Base-by-base conservation (phyloP, 805 yeast species). In the Alloascoidea hylecoeti region DNA sequence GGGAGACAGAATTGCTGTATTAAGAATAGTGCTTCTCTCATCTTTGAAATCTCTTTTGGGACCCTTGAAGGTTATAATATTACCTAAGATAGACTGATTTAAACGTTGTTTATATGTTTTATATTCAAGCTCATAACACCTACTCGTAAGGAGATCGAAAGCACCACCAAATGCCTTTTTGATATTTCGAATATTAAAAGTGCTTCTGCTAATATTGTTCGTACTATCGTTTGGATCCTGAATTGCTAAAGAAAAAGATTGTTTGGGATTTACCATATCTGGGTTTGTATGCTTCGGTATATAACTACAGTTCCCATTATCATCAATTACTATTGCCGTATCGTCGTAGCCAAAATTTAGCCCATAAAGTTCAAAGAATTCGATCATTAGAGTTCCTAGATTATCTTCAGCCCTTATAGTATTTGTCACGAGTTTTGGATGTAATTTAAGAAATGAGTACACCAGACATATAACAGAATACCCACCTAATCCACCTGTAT, bases 401-500 rank as follows among this genome's bases (percentile, higher is more conserved):
- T 92, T 89, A 33, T 78, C 80, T 46, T 70, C 46, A 2, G 85
- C 75, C 36, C 70, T 66, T 39, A 86, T 78, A 35, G 74, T 72
- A 4, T 72, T 66, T 0, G 94, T 72, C 2, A 77, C 53, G 9
- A 85, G 51, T 45, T 86, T 66, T 13, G 95, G 95, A 53, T 89
- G 97, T 44, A 81, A 60, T 46, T 65, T 70, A 43, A 88, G 57
- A 50, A 88, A 86, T 14, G 89, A 75, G 48, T 76, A 77, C 14
- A 81, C 85, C 51, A 92, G 51, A 49, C 96, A 86, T 34, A 88
- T 84, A n/a, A 84, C 82, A 4, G 96, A 75, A 53, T 79, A 89
- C 0, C 97, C 97, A 33, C 98, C 97, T 4, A 89, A 60, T 0
- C 97, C 97, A 38, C 98, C 98, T 16, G 77, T 76, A 48, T 81